Percentiles rank a stretch among this genome's conserved stretches.
Evolutionary conservation across 371 early-diverging fungal species (phyloP).

Genomic region (Chytridium lagenaria): DNA sequence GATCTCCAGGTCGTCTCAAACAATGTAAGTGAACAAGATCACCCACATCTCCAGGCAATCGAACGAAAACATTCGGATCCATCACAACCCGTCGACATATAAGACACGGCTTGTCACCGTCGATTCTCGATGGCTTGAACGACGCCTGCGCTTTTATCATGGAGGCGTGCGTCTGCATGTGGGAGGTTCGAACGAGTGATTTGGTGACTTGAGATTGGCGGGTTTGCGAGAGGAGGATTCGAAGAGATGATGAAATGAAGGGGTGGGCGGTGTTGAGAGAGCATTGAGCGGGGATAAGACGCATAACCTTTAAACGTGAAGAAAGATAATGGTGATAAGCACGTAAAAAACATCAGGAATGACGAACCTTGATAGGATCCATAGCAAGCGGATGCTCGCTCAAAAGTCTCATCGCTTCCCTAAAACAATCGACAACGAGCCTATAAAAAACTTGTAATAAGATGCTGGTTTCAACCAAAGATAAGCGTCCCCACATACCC

Average conservation of each 20-base stretch:
- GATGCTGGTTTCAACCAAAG: no score
- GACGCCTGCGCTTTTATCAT: background rate
- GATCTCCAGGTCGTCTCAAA: background rate
- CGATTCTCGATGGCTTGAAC: background rate
- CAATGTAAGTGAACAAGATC: constrained; percentile 11
- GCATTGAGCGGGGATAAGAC: constrained; percentile 3
- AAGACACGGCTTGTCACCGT: background rate
- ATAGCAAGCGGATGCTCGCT: background rate
- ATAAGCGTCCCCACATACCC: no score
- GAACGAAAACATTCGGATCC: constrained; percentile 4
- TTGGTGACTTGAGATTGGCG: background rate
- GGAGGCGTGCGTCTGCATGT: background rate
- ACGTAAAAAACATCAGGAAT: background rate
- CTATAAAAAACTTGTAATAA: no score
- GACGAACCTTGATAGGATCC: background rate
- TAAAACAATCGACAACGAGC: background rate
- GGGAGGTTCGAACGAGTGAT: background rate
- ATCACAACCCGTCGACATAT: background rate
- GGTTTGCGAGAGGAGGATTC: background rate
- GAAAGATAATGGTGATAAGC: background rate
- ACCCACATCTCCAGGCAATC: constrained; percentile 8
- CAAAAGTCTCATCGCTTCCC: background rate
- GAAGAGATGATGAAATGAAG: constrained; percentile 8
- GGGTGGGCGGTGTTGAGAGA: background rate
- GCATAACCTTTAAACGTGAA: background rate